A percentile compares a stretch with the other conserved stretches of the same genome.
These are phyloP conservation scores for Coriolopsis trogii DNA, from an alignment of 1,284 basidiomycete genomes.

Conservation along the genomic window DNA sequence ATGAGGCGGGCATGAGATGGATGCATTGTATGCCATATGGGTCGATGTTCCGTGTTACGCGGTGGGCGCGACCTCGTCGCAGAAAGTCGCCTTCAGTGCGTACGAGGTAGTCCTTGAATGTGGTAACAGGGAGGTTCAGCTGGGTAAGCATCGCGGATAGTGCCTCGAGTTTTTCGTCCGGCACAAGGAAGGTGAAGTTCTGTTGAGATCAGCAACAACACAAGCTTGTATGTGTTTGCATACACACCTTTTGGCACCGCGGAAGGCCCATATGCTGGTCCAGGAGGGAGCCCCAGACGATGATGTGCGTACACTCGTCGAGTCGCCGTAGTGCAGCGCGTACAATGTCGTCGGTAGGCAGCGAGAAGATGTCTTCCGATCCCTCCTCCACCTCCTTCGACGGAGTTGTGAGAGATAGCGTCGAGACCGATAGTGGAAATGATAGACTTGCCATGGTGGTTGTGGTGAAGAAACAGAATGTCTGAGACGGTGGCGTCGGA, in stretches of 20 bases:
- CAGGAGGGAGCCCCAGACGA: conserved; percentile 31
- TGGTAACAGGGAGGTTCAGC: conserved; percentile 25
- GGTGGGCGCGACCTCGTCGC: conserved; percentile 25
- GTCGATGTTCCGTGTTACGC: conserved; percentile 22
- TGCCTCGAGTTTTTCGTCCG: conserved; percentile 25
- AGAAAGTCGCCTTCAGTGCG: conserved; percentile 29
- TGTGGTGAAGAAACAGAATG: background rate
- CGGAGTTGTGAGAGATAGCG: background rate
- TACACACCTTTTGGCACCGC: conserved; percentile 27
- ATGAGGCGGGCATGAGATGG: conserved; percentile 28
- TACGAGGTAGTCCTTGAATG: conserved; percentile 20
- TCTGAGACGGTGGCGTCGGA: background rate
- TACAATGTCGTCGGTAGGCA: conserved; percentile 23
- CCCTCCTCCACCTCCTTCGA: background rate
- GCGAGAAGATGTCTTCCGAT: background rate
- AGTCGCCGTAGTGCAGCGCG: conserved; percentile 29
- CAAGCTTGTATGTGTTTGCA: background rate
- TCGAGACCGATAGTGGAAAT: too few relatives aligned
- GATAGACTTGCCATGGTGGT: background rate
- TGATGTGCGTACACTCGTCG: conserved; percentile 30
- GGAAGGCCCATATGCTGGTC: conserved; percentile 33
- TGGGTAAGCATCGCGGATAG: conserved; percentile 28
- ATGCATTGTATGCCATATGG: conserved; percentile 22
- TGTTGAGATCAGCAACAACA: conserved; percentile 7
- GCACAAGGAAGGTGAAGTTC: conserved; percentile 31